Evolutionary conservation across 116 monocot genomes (phyloP).

Genomic region (Papilionanthe hybrid): DNA sequence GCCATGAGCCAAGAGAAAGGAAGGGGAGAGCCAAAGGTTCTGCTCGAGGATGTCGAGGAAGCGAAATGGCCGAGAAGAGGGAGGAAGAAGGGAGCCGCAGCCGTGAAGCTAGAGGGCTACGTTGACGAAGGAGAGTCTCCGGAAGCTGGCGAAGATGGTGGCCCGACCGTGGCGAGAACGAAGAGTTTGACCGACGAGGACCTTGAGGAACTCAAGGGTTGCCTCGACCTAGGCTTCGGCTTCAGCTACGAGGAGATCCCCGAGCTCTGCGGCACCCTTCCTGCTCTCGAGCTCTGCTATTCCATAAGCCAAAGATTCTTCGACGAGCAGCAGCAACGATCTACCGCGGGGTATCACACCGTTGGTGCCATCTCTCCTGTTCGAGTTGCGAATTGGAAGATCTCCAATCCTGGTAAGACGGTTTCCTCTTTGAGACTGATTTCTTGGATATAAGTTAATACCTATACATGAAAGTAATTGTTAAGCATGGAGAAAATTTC

Average conservation of each 20-base stretch:
- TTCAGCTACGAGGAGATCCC: conserved; percentile 79
- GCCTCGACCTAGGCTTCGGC: conserved; percentile 70
- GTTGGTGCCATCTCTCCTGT: neutral
- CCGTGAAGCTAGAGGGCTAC: conserved; percentile 60
- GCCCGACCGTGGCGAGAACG: conserved; percentile 28
- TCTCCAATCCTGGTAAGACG: conserved; percentile 48
- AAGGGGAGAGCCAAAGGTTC: neutral
- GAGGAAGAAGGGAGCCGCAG: conserved; percentile 10
- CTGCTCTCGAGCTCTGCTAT: conserved; percentile 74
- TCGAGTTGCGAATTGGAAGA: conserved; percentile 56
- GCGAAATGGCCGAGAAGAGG: neutral
- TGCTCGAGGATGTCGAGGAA: neutral
- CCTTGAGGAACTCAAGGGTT: conserved; percentile 66
- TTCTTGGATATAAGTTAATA: no score
- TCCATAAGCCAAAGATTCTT: conserved; percentile 56
- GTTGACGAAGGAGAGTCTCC: conserved; percentile 15
- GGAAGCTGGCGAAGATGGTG: neutral
- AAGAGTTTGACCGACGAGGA: conserved; percentile 79
- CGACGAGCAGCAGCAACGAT: conserved; percentile 38
- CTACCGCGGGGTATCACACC: neutral
- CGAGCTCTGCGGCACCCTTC: conserved; percentile 61
- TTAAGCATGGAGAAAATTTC: no score
- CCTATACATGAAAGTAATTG: no score
- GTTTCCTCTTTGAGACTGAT: neutral
- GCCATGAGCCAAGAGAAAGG: neutral